Evolutionary conservation across 768 basidiomycete species (phyloP).

Genomic region (Paxillus involutus): DNA sequence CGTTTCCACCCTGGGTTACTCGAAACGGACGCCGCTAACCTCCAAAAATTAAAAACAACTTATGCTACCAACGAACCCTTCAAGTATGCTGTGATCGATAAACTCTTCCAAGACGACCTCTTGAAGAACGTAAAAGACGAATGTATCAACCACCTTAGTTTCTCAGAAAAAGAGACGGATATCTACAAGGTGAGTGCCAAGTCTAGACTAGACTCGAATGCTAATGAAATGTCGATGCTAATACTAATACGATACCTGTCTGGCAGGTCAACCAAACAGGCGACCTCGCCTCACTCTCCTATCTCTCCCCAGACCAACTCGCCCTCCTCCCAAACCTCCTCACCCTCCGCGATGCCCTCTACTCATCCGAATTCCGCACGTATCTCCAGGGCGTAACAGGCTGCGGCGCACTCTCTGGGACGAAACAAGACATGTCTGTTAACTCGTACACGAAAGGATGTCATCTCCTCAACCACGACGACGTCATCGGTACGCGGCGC

Average conservation of each 20-base stretch:
- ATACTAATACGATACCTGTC: not conserved
- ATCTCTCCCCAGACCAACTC: constrained; percentile 75
- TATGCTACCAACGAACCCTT: constrained; percentile 70
- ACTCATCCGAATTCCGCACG: constrained; percentile 76
- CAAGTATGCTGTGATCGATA: constrained; percentile 78
- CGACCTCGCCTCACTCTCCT: constrained; percentile 91
- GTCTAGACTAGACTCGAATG: not conserved
- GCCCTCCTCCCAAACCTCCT: constrained; percentile 79
- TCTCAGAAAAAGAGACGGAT: constrained; percentile 95
- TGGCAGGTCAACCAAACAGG: constrained; percentile 93
- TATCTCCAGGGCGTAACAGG: constrained; percentile 88
- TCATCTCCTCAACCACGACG: constrained; percentile 97
- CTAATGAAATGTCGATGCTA: too few species aligned
- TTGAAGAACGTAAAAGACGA: constrained; percentile 82
- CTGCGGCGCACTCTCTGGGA: constrained; percentile 88
- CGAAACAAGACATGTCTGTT: constrained; percentile 93
- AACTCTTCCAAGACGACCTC: constrained; percentile 82
- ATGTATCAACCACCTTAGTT: constrained; percentile 73
- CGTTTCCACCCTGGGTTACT: constrained; percentile 48
- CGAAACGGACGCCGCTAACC: constrained; percentile 42
- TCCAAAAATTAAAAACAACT: constrained; percentile 50
- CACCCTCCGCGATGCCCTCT: constrained; percentile 85
- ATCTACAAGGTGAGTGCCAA: constrained; percentile 80
- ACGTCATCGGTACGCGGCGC: constrained; percentile 91
- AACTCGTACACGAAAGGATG: constrained; percentile 90